Percentiles rank a stretch among this genome's conserved stretches.
Conservation (phyloP, 2,329 filamentous ascomycete genomes). For the Calonectria hawksworthii region DNA sequence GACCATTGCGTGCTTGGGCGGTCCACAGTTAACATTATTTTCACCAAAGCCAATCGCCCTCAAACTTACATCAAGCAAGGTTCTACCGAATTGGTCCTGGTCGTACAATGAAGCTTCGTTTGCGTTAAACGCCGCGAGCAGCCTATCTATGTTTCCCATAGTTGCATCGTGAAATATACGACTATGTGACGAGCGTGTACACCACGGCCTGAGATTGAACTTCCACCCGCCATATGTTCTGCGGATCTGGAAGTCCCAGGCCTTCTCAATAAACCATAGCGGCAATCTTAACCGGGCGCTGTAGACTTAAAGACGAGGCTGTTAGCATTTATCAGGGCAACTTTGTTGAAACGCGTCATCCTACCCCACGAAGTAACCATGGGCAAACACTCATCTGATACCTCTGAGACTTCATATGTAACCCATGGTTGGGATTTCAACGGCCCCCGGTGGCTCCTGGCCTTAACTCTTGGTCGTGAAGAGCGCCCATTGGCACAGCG, state of each 20-base stretch:
- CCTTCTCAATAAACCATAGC: background rate
- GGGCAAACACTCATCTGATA: background rate
- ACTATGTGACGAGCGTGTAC: no score
- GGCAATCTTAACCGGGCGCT: constrained; percentile 19
- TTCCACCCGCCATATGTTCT: constrained; percentile 27
- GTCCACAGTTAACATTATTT: background rate
- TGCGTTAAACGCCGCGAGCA: accelerated
- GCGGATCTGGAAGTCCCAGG: constrained; percentile 27
- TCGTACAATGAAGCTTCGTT: constrained; percentile 30
- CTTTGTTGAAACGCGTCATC: background rate
- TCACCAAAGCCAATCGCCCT: background rate
- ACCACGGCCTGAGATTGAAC: constrained; percentile 12
- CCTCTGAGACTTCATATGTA: background rate
- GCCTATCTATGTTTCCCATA: no score
- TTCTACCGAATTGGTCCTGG: accelerated
- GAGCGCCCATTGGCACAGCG: background rate
- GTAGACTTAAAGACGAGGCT: background rate
- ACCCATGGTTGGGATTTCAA: background rate
- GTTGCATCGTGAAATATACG: no score
- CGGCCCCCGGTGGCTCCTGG: no score
- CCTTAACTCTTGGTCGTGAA: background rate
- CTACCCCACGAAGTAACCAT: background rate
- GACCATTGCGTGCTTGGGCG: background rate
- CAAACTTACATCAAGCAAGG: constrained; percentile 3
- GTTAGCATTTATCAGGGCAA: background rate